These are phyloP conservation scores for Candida dendrica DNA, from an alignment of 805 yeast genomes.

Conservation along the genomic window DNA sequence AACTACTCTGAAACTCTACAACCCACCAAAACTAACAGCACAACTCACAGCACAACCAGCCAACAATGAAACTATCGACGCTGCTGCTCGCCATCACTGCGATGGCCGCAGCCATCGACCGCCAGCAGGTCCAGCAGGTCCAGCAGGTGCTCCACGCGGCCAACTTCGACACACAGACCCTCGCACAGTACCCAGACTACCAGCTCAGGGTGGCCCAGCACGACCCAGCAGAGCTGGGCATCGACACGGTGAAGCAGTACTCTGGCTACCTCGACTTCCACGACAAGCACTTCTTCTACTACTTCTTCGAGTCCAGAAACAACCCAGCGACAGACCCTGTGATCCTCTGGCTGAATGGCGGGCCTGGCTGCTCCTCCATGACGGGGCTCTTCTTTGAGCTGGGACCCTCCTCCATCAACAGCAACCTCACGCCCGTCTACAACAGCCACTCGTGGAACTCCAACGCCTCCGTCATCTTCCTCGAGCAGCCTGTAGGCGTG, in stretches of 20 bases:
- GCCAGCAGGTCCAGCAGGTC: not conserved
- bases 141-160: not conserved
- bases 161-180: not conserved
- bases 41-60: not conserved
- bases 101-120: not conserved
- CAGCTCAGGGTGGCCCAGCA: not conserved
- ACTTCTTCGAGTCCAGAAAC: conserved; percentile 83
- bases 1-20: no score
- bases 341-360: conserved; percentile 86
- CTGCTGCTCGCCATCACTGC: no score
- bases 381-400: conserved; percentile 88
- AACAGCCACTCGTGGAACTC: conserved; percentile 89
- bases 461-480: conserved; percentile 82
- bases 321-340: conserved; percentile 84
- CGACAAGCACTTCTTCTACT: conserved; percentile 81
- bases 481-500: conserved; percentile 91
- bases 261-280: conserved; percentile 78
- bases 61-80: not conserved
- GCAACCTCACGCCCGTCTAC: conserved; percentile 56
- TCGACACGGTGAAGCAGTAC: conserved; percentile 74
- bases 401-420: conserved; percentile 76
- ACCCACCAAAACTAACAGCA: no score
- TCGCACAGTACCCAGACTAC: not conserved
- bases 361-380: conserved; percentile 92
- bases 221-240: conserved; percentile 39